Conservation (phyloP, 2,329 filamentous ascomycete species). For the Fusarium temperatum region DNA sequence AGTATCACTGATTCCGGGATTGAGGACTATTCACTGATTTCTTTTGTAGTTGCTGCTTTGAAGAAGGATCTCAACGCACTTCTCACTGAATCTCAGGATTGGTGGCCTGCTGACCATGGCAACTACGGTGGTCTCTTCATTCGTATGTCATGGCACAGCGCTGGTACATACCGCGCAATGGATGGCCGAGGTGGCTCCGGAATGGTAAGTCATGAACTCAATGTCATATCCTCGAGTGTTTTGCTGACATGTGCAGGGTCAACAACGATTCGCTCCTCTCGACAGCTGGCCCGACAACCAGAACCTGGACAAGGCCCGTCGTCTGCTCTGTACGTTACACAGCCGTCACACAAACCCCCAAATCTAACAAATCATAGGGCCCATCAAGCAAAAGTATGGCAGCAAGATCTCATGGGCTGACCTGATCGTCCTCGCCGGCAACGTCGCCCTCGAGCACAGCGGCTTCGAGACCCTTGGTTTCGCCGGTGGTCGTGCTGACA, state of each 20-base stretch:
- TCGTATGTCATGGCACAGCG: constrained; percentile 83
- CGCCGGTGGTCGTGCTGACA: constrained; percentile 75
- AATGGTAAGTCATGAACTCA: constrained; percentile 46
- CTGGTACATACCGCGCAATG: constrained; percentile 79
- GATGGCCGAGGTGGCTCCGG: constrained; percentile 81
- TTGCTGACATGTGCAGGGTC: constrained; percentile 54
- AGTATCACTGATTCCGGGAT: constrained; percentile 45
- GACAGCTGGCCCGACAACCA: constrained; percentile 86
- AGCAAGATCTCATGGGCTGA: constrained; percentile 86
- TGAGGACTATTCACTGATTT: constrained; percentile 36
- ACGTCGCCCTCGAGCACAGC: constrained; percentile 81
- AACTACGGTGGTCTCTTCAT: constrained; percentile 85
- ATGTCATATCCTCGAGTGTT: background rate
- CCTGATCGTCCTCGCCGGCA: constrained; percentile 75
- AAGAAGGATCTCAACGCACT: constrained; percentile 78
- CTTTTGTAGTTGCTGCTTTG: constrained; percentile 56
- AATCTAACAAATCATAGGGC: constrained; percentile 49
- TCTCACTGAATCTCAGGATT: constrained; percentile 82
- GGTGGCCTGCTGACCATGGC: constrained; percentile 84
- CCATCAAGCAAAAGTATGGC: constrained; percentile 86
- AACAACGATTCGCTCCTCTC: constrained; percentile 82
- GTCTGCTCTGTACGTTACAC: constrained; percentile 66
- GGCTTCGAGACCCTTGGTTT: constrained; percentile 79
- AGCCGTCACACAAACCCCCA: rapidly evolving
- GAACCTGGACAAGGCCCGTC: constrained; percentile 81